Conservation (phyloP, 208 protist species). For the Trichomonas gallinae region DNA sequence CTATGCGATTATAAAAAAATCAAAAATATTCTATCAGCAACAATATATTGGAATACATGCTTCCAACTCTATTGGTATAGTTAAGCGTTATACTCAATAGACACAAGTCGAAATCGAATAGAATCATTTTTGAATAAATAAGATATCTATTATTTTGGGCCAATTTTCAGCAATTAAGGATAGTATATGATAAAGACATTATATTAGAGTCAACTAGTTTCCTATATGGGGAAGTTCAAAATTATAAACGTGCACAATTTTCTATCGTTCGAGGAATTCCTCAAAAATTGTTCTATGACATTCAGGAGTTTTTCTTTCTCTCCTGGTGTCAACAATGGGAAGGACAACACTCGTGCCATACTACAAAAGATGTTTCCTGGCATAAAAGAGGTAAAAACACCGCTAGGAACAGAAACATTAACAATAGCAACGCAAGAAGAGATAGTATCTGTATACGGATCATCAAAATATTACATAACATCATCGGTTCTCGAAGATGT, state of each 20-base stretch:
- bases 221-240: no score
- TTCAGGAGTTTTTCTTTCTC: neutral
- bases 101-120: no score
- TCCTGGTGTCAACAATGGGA: neutral
- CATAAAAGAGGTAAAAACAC: neutral
- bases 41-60: no score
- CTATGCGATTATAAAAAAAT: no score
- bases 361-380: neutral
- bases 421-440: neutral
- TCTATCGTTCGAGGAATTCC: neutral
- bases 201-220: no score
- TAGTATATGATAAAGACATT: no score
- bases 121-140: no score
- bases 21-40: no score
- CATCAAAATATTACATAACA: neutral
- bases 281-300: neutral
- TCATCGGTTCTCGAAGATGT: neutral
- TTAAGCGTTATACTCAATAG: no score
- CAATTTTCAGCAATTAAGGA: no score
- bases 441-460: neutral
- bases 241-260: neutral
- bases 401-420: neutral
- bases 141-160: no score
- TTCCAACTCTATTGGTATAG: no score
- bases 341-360: neutral